Evolutionary conservation across 2,329 filamentous ascomycete species (phyloP).

Genomic region (Cladosporium sp.): DNA sequence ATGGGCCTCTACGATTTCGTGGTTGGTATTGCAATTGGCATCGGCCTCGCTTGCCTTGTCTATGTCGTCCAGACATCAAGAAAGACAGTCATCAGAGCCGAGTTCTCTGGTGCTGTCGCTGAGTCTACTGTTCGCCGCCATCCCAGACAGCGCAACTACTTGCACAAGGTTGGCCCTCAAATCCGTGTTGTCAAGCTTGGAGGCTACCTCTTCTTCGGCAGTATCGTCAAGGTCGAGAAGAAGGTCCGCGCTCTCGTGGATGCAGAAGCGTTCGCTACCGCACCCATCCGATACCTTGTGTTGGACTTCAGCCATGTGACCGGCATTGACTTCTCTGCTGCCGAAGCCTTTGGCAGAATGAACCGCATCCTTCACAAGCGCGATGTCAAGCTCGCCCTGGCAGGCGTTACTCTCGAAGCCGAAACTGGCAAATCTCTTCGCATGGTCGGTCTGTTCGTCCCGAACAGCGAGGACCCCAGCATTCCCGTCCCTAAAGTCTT

Average conservation of each 20-base stretch:
- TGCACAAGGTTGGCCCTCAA: conserved; percentile 80
- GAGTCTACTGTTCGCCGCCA: conserved; percentile 91
- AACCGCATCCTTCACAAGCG: conserved; percentile 76
- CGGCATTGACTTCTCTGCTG: conserved; percentile 92
- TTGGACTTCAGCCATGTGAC: conserved; percentile 86
- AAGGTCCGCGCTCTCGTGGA: conserved; percentile 78
- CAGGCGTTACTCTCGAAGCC: conserved; percentile 71
- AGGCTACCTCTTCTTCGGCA: conserved; percentile 97
- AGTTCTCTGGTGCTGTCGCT: conserved; percentile 84
- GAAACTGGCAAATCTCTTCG: conserved; percentile 73
- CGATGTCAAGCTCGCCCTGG: conserved; percentile 75
- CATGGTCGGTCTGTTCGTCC: conserved; percentile 76
- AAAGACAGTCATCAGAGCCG: conserved; percentile 81
- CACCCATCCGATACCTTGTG: conserved; percentile 84
- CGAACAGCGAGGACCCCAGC: conserved; percentile 62
- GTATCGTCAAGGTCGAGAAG: conserved; percentile 90
- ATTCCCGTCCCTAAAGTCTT: conserved; percentile 59
- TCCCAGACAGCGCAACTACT: conserved; percentile 79
- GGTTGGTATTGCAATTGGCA: conserved; percentile 85
- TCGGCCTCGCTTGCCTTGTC: conserved; percentile 84
- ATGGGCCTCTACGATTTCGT: conserved; percentile 99
- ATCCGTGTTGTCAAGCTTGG: conserved; percentile 88
- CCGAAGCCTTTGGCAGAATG: conserved; percentile 90
- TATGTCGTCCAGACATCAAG: conserved; percentile 88
- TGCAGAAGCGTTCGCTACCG: conserved; percentile 70